Evolutionary conservation across 106 monocot genomes (phyloP).

Genomic region (Amphibolis antarctica): DNA sequence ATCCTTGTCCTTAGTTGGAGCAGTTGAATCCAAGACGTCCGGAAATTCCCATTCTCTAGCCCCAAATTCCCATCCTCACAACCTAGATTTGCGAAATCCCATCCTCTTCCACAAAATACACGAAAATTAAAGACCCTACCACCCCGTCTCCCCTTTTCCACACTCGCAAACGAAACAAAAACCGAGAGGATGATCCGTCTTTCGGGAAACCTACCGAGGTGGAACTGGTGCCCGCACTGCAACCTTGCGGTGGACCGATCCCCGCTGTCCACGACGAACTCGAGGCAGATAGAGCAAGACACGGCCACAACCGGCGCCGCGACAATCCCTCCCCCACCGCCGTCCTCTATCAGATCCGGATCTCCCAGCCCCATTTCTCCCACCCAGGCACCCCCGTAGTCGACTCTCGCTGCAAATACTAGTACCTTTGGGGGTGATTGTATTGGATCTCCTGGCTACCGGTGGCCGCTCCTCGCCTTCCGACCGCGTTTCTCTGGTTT

Average conservation of each 20-base stretch:
- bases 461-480: too few relatives aligned
- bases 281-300: conserved; percentile 20
- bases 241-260: conserved; percentile 14
- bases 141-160: not conserved
- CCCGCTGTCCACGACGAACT: conserved; percentile 8
- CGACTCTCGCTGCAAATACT: not conserved
- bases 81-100: not conserved
- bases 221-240: conserved; percentile 22
- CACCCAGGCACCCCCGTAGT: not conserved
- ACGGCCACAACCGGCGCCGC: not conserved
- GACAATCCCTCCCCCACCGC: not conserved
- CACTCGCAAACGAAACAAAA: not conserved
- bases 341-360: not conserved
- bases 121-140: not conserved
- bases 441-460: too few relatives aligned
- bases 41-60: not conserved
- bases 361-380: conserved; percentile 1
- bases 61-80: not conserved
- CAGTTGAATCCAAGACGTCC: not conserved
- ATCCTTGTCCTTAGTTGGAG: too few relatives aligned
- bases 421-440: too few relatives aligned
- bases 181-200: not conserved
- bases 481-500: too few relatives aligned
- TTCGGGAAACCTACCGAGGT: conserved; percentile 10
- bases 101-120: not conserved